Conservation (phyloP, 148 eudicot species). For the Rhododendron ferrugineum region DNA sequence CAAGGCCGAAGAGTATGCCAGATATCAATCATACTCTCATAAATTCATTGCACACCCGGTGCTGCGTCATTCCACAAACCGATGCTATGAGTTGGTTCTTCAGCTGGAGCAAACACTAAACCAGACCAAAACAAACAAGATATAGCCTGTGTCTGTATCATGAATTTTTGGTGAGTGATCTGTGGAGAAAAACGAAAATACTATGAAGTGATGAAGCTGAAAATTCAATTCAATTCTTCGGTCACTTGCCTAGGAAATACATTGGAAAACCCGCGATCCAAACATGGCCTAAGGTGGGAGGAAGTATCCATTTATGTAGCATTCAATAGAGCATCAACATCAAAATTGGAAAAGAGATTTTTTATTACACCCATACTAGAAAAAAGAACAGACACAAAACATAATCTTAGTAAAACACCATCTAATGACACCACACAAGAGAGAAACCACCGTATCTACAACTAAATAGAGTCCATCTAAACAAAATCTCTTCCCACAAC, state of each 20-base stretch:
- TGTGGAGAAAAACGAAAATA: neutral
- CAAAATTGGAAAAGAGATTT: neutral
- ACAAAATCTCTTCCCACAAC: neutral
- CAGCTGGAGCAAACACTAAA: neutral
- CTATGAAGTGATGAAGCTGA: neutral
- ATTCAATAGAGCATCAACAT: neutral
- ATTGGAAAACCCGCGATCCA: neutral
- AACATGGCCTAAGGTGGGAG: neutral
- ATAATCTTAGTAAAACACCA: neutral
- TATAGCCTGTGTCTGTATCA: neutral
- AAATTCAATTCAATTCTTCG: too few species aligned
- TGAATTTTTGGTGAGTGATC: neutral
- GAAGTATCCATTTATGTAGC: neutral
- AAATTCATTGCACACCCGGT: neutral
- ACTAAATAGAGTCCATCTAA: neutral
- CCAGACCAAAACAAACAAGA: neutral
- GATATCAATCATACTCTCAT: neutral
- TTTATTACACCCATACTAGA: neutral
- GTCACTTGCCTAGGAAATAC: neutral
- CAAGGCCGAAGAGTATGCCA: neutral
- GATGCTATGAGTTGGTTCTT: neutral
- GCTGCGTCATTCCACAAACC: neutral
- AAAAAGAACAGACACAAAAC: neutral
- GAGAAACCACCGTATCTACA: constrained; percentile 8
- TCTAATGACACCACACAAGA: neutral